These are phyloP conservation scores for Catharanthus roseus DNA, from an alignment of 257 asterid species.

Conservation along the genomic window DNA sequence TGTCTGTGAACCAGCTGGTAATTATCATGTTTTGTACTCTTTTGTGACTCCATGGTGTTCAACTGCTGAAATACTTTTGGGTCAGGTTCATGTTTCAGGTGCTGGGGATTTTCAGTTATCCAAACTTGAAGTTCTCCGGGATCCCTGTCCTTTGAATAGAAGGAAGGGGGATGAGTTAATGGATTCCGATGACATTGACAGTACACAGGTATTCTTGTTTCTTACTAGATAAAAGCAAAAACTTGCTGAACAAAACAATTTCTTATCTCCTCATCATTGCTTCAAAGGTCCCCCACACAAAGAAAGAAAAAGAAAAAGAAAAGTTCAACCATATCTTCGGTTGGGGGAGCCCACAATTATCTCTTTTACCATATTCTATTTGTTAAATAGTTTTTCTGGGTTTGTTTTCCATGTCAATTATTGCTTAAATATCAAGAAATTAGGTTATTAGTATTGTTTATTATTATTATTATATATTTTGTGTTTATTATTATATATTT, in stretches of 20 bases:
- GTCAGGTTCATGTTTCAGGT: conserved; percentile 93
- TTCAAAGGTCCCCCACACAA: too few relatives aligned
- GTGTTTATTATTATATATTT: background rate
- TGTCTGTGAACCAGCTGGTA: conserved; percentile 95
- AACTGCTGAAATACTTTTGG: conserved; percentile 28
- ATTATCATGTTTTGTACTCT: conserved; percentile 22
- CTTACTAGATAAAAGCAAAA: background rate
- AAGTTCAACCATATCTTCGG: background rate
- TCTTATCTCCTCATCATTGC: background rate
- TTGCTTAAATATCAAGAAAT: background rate
- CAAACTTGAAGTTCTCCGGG: conserved; percentile 78
- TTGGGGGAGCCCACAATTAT: background rate
- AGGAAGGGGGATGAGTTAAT: conserved; percentile 60
- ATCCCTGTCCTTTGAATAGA: conserved; percentile 63
- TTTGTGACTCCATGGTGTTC: conserved; percentile 17
- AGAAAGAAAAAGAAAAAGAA: background rate
- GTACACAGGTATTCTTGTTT: conserved; percentile 40
- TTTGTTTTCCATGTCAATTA: background rate
- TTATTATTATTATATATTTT: background rate
- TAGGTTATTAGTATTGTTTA: background rate
- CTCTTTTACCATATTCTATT: background rate
- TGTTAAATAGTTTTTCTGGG: background rate
- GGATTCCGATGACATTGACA: conserved; percentile 57
- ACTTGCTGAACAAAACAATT: background rate
- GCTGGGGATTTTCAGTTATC: conserved; percentile 92